Percentiles rank a stretch among this genome's conserved stretches.
These are phyloP conservation scores for Aureobasidium vineae DNA, from an alignment of 2,329 filamentous ascomycete species.

Conservation along the genomic window DNA sequence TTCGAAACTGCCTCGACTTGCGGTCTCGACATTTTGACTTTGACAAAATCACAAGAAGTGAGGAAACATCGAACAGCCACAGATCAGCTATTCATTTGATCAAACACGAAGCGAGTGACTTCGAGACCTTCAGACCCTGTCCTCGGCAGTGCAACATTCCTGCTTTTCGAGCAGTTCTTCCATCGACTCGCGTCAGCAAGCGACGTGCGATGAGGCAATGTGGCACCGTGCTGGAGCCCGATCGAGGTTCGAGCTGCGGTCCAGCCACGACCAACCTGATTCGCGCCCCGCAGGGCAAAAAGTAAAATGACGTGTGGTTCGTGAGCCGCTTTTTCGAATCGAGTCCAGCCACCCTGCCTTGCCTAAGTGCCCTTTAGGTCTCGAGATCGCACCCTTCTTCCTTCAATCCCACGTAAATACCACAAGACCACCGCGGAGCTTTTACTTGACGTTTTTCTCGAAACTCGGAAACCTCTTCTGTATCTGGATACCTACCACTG, in stretches of 20 bases:
- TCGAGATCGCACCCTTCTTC: constrained; percentile 24
- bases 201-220: constrained; percentile 26
- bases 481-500: not conserved
- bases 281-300: constrained; percentile 19
- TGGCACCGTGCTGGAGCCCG: constrained; percentile 15
- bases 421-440: not conserved
- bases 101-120: not conserved
- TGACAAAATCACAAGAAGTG: not conserved
- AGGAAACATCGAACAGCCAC: constrained; percentile 18
- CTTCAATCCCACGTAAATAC: constrained; percentile 1
- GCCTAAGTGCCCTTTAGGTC: constrained; percentile 20
- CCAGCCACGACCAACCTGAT: constrained; percentile 23
- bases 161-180: constrained; percentile 14
- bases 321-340: constrained; percentile 4
- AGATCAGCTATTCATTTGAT: constrained; percentile 18
- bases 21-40: constrained; percentile 14
- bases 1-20: constrained; percentile 21
- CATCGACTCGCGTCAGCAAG: constrained; percentile 21
- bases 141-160: constrained; percentile 15
- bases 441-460: not conserved
- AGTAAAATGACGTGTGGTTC: constrained; percentile 19
- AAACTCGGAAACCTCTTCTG: not conserved
- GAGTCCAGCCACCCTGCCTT: constrained; percentile 19
- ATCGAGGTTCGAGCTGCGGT: constrained; percentile 15
- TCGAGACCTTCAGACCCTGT: constrained; percentile 2